These are phyloP conservation scores for Cicer cuneatum DNA, from an alignment of 306 rosid genomes.

Conservation along the genomic window DNA sequence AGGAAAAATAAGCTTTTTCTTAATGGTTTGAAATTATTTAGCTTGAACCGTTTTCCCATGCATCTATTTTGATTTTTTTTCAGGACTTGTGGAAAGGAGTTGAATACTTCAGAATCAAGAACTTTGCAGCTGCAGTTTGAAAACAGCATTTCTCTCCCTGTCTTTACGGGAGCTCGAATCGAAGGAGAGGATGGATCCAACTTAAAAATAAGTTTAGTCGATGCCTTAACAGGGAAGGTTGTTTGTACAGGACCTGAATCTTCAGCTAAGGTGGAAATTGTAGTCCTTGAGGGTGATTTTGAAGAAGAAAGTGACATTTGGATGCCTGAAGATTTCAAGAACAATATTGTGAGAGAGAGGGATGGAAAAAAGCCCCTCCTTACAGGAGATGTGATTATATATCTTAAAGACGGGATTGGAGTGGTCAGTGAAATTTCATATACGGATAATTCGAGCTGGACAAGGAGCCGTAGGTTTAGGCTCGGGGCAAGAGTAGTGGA, in stretches of 20 bases:
- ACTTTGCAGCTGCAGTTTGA: conserved; percentile 75
- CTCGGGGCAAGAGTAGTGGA: conserved; percentile 90
- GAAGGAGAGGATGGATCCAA: conserved; percentile 83
- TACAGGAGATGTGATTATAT: conserved; percentile 78
- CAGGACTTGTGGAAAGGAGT: conserved; percentile 75
- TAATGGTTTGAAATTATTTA: conserved; percentile 34
- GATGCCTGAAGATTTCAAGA: conserved; percentile 81
- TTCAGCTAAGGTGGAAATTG: conserved; percentile 85
- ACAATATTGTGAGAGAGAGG: conserved; percentile 88
- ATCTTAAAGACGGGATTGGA: conserved; percentile 84
- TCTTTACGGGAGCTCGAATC: conserved; percentile 95
- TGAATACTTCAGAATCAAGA: conserved; percentile 58
- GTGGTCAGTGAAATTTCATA: conserved; percentile 81
- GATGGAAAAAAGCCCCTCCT: conserved; percentile 96
- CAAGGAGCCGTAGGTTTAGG: conserved; percentile 94
- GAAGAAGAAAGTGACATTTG: conserved; percentile 88
- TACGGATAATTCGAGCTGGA: conserved; percentile 99
- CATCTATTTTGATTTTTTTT: conserved; percentile 44
- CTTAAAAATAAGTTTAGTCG: conserved; percentile 75
- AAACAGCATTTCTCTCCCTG: conserved; percentile 80
- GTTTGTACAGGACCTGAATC: conserved; percentile 81
- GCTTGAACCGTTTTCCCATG: conserved; percentile 35
- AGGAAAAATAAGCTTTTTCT: neutral
- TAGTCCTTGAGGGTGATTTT: conserved; percentile 98
- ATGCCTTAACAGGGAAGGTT: conserved; percentile 60